These are phyloP conservation scores for Urtica urens DNA, from an alignment of 306 rosid genomes.

Conservation along the genomic window DNA sequence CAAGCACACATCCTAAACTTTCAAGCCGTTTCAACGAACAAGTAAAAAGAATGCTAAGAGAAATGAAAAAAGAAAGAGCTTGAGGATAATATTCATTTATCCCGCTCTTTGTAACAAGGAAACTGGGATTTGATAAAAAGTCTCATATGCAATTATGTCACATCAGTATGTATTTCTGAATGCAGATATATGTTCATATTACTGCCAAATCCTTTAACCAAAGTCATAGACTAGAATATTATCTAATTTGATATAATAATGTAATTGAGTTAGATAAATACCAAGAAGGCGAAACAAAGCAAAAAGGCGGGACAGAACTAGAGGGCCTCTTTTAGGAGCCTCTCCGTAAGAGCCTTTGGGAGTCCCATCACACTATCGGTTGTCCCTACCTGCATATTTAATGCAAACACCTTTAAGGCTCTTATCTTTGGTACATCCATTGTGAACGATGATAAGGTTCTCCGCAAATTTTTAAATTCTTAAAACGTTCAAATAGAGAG, in stretches of 20 bases:
- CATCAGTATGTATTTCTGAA: neutral
- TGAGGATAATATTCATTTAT: too few species aligned
- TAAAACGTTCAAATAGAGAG: neutral
- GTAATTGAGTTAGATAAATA: neutral
- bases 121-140: too few species aligned
- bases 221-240: neutral
- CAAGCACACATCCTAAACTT: too few species aligned
- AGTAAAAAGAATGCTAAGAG: too few species aligned
- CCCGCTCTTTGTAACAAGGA: too few species aligned
- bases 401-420: neutral
- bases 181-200: neutral
- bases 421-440: neutral
- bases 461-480: neutral
- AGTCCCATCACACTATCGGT: conserved; percentile 98
- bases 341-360: conserved; percentile 64
- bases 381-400: conserved; percentile 65
- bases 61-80: too few species aligned
- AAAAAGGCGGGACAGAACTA: conserved; percentile 18
- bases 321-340: conserved; percentile 55
- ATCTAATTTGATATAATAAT: neutral
- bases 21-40: too few species aligned
- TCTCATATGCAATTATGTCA: neutral
- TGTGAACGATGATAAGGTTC: neutral
- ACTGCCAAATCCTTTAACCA: neutral
- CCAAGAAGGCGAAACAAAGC: conserved; percentile 1